Evolutionary conservation across 2,329 filamentous ascomycete species (phyloP).

Genomic region (Apiospora pterosperma): DNA sequence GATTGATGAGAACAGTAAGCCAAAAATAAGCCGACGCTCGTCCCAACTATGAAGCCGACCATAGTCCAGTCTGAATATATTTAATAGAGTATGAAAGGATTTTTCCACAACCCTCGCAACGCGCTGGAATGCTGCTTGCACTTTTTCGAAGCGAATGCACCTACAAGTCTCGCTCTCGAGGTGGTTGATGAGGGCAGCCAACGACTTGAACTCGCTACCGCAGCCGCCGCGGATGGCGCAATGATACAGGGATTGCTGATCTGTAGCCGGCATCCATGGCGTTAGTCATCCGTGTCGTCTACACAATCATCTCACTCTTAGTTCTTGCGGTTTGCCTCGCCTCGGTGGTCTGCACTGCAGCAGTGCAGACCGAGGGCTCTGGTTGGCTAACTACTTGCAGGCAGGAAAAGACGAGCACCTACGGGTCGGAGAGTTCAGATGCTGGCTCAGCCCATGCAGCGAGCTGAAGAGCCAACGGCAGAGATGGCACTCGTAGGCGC

Average conservation of each 20-base stretch:
- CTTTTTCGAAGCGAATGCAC: slow-evolving; percentile 33
- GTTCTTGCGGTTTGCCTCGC: too few species aligned
- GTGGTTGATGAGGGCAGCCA: slow-evolving; percentile 39
- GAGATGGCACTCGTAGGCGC: slow-evolving; percentile 48
- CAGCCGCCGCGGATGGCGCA: slow-evolving; percentile 33
- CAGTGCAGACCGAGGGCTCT: too few species aligned
- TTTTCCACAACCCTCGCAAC: background rate
- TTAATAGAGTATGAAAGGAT: background rate
- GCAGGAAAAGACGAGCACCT: slow-evolving; percentile 21
- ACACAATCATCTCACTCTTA: too few species aligned
- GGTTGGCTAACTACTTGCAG: background rate
- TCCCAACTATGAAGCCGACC: background rate
- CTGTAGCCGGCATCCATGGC: slow-evolving; percentile 12
- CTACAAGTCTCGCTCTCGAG: slow-evolving; percentile 41
- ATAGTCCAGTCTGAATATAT: background rate
- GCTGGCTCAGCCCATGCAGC: slow-evolving; percentile 39
- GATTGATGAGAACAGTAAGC: background rate
- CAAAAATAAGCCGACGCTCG: background rate
- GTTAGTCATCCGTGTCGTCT: slow-evolving; percentile 1
- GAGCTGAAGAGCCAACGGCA: slow-evolving; percentile 43
- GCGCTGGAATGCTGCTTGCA: slow-evolving; percentile 1
- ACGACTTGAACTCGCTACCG: slow-evolving; percentile 32
- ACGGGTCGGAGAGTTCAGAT: slow-evolving; percentile 52
- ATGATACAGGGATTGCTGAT: slow-evolving; percentile 37
- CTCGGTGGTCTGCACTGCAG: too few species aligned